A percentile compares a stretch with the other conserved stretches of the same genome.
phyloP scores from a whole-genome alignment of 225 moss, liverwort and hornwort genomes.

The Neckera pumila region DNA sequence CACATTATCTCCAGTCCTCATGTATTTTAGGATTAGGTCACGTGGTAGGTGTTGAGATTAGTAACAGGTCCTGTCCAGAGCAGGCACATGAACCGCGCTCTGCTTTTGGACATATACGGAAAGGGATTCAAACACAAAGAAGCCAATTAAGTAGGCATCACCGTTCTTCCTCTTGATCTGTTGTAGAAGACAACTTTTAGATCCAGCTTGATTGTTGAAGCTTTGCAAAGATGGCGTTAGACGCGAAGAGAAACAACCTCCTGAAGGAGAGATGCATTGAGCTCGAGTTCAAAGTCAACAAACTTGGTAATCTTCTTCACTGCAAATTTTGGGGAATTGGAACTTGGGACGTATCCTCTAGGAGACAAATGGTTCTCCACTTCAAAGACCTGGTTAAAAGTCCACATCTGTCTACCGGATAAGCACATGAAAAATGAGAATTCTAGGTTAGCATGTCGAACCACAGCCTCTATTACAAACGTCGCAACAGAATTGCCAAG shows the following conservation, averaged over 20 bases:
- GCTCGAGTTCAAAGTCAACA: slow-evolving; percentile 42
- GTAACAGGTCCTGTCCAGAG: neutral
- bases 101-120: neutral
- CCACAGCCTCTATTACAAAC: neutral
- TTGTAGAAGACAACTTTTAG: neutral
- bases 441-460: neutral
- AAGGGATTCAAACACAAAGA: neutral
- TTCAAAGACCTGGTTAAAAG: neutral
- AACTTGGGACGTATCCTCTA: neutral
- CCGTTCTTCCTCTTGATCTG: neutral
- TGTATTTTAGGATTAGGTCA: neutral
- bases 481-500: neutral
- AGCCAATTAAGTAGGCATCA: neutral
- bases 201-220: neutral
- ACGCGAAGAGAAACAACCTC: slow-evolving; percentile 10
- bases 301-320: slow-evolving; percentile 25
- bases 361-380: neutral
- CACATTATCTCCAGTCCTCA: neutral
- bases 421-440: neutral
- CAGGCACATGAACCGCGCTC: neutral
- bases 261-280: slow-evolving; percentile 23
- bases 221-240: slow-evolving; percentile 15
- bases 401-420: neutral
- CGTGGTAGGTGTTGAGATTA: neutral
- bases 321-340: neutral